Percentiles rank a stretch among this genome's conserved stretches.
phyloP scores from a whole-genome alignment of 192 early-diverging fungal genomes.

The Pilobolus umbonatus region DNA sequence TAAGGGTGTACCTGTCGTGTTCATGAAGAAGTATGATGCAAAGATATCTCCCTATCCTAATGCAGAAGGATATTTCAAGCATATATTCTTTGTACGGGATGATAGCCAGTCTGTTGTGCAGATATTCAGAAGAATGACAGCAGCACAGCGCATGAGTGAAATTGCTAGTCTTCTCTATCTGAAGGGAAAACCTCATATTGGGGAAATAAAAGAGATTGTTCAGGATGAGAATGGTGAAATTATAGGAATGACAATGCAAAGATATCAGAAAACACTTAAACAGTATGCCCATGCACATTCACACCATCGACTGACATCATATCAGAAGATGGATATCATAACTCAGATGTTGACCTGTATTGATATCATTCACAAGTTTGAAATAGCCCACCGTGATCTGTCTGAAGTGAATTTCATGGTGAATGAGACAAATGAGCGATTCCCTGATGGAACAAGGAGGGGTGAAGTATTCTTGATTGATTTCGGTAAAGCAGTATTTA shows the following conservation, averaged over 20 bases:
- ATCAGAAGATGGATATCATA: constrained; percentile 50
- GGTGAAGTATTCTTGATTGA: constrained; percentile 51
- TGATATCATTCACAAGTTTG: constrained; percentile 40
- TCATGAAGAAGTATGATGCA: constrained; percentile 19
- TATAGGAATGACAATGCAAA: constrained; percentile 52
- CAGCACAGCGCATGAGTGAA: constrained; percentile 44
- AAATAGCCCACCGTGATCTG: constrained; percentile 54
- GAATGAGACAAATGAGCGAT: constrained; percentile 31
- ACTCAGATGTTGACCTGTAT: constrained; percentile 49
- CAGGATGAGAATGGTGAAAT: constrained; percentile 43
- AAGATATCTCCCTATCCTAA: constrained; percentile 21
- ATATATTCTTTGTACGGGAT: constrained; percentile 45
- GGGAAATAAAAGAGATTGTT: constrained; percentile 49
- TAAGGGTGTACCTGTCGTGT: constrained; percentile 17
- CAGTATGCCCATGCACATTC: constrained; percentile 47
- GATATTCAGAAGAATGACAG: constrained; percentile 53
- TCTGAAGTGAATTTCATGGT: constrained; percentile 65
- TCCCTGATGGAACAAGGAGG: constrained; percentile 40
- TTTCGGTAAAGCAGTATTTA: constrained; percentile 57
- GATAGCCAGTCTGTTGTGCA: constrained; percentile 41
- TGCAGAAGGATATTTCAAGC: constrained; percentile 53
- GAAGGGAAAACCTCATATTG: constrained; percentile 36
- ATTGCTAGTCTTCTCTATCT: constrained; percentile 45
- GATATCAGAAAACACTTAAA: constrained; percentile 51
- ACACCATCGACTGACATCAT: constrained; percentile 41